These are phyloP conservation scores for Cordyceps tenuipes DNA, from an alignment of 2,329 filamentous ascomycete species.

Conservation along the genomic window DNA sequence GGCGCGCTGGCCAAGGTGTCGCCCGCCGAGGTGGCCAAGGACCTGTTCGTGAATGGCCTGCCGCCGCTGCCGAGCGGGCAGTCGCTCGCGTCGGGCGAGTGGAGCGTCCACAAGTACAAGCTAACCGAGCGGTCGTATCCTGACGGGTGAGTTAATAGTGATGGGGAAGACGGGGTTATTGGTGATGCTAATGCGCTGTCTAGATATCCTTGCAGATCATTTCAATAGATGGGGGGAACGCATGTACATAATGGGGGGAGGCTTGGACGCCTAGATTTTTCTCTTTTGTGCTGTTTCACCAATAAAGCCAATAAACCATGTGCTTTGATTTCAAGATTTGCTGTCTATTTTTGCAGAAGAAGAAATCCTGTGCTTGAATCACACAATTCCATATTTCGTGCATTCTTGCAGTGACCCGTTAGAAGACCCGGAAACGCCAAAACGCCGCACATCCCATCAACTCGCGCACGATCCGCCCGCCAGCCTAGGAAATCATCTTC, in stretches of 20 bases:
- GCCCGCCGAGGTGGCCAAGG: conserved; percentile 45
- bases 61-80: conserved; percentile 79
- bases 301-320: background rate
- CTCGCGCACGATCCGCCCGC: background rate
- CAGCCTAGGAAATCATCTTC: conserved; percentile 47
- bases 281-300: conserved; percentile 2
- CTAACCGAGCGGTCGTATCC: conserved; percentile 61
- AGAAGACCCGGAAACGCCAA: conserved; percentile 2
- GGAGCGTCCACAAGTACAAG: conserved; percentile 62
- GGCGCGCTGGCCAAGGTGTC: conserved; percentile 55
- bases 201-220: conserved; percentile 58
- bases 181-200: conserved; percentile 15
- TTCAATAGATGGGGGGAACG: conserved; percentile 35
- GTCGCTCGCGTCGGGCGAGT: conserved; percentile 42
- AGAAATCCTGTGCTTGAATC: too few species aligned
- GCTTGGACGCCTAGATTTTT: conserved; percentile 11
- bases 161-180: too few species aligned
- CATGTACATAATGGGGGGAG: conserved; percentile 16
- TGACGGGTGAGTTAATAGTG: conserved; percentile 46
- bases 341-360: too few species aligned
- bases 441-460: conserved; percentile 12
- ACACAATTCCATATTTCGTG: background rate
- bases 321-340: too few species aligned
- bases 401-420: background rate
- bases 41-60: conserved; percentile 68